Percentiles rank a stretch among this genome's conserved stretches.
Evolutionary conservation across 2,329 filamentous ascomycete genomes (phyloP).

Genomic region (Zasmidium angulare): DNA sequence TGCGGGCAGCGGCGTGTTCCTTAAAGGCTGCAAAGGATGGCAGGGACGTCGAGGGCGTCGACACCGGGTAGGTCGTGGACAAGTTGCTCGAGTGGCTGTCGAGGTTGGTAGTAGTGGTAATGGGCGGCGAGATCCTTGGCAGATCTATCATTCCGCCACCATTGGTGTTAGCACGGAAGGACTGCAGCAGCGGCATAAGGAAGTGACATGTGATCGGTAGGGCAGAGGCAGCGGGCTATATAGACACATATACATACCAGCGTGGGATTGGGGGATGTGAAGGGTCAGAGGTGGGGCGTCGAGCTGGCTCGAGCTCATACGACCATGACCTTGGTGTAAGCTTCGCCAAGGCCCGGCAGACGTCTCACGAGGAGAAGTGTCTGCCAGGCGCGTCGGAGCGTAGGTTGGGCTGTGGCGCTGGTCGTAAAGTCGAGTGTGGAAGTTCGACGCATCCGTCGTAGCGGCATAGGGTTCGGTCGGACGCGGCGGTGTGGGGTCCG

Average conservation of each 20-base stretch:
- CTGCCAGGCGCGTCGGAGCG: slow-evolving; percentile 13
- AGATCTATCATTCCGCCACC: slow-evolving; percentile 20
- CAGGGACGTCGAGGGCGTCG: slow-evolving; percentile 20
- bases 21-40: slow-evolving; percentile 29
- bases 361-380: slow-evolving; percentile 18
- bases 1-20: slow-evolving; percentile 17
- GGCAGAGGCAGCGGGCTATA: slow-evolving; percentile 4
- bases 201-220: slow-evolving; percentile 10
- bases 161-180: slow-evolving; percentile 11
- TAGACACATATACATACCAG: slow-evolving; percentile 21
- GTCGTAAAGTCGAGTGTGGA: slow-evolving; percentile 10
- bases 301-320: slow-evolving; percentile 15
- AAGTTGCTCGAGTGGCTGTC: too few species aligned
- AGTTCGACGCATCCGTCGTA: slow-evolving; percentile 11
- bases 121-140: slow-evolving; percentile 12
- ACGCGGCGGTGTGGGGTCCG: slow-evolving; percentile 6
- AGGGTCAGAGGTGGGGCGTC: slow-evolving; percentile 22
- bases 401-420: slow-evolving; percentile 18
- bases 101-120: slow-evolving; percentile 1
- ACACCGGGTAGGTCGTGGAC: too few species aligned
- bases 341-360: slow-evolving; percentile 22
- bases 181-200: slow-evolving; percentile 9
- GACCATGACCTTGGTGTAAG: slow-evolving; percentile 21
- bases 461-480: slow-evolving; percentile 11
- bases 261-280: slow-evolving; percentile 21